Percentiles rank a stretch among this genome's conserved stretches.
Evolutionary conservation across 2,329 filamentous ascomycete species (phyloP).

Genomic region (Cladobotryum protrusum): DNA sequence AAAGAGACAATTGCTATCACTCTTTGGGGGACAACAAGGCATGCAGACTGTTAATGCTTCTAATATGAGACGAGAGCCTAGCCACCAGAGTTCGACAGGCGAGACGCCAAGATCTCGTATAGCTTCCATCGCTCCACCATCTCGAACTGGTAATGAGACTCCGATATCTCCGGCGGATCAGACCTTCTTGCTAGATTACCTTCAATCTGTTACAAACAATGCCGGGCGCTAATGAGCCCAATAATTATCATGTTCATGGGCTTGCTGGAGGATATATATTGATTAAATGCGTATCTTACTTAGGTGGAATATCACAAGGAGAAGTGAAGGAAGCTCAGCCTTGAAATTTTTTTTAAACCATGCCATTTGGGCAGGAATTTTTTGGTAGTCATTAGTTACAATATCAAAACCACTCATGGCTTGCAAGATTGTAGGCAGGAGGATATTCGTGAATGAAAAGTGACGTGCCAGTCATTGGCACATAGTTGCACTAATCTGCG

Average conservation of each 20-base stretch:
- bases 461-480: no score
- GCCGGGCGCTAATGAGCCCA: conserved; percentile 23
- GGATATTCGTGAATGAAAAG: no score
- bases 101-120: conserved; percentile 30
- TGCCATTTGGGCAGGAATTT: not conserved
- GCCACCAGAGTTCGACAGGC: conserved; percentile 1
- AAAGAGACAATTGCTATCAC: conserved; percentile 45
- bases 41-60: conserved; percentile 15
- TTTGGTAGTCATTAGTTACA: not conserved
- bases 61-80: not conserved
- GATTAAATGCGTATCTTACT: not conserved
- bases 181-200: conserved; percentile 68
- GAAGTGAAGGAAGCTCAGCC: not conserved
- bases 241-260: not conserved
- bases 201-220: conserved; percentile 50
- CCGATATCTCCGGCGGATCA: conserved; percentile 65
- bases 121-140: conserved; percentile 36
- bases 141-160: conserved; percentile 43
- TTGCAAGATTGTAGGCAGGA: no score
- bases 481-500: no score
- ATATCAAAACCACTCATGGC: not conserved
- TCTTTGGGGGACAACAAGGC: conserved; percentile 49
- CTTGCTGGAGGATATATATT: not conserved
- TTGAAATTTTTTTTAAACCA: not conserved
- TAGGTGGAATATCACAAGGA: not conserved